Evolutionary conservation across 176 grass and related monocot species (phyloP).

Genomic region (Oryza rufipogon): DNA sequence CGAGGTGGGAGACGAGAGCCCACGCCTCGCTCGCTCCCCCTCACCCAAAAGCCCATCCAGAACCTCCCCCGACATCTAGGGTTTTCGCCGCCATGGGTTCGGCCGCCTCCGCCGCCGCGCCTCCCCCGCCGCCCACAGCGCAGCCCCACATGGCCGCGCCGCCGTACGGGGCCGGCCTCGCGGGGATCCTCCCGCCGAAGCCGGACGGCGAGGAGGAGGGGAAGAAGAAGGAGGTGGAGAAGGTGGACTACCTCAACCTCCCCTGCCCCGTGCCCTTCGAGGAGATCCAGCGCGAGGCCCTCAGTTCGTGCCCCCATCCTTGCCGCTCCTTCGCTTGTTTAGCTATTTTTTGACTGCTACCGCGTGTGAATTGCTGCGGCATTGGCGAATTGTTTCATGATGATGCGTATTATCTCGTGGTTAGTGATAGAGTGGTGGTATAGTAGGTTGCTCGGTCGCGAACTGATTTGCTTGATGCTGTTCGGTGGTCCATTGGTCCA

Average conservation of each 20-base stretch:
- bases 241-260: conserved; percentile 94
- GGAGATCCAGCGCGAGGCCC: conserved; percentile 98
- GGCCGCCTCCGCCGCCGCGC: conserved; percentile 39
- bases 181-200: conserved; percentile 68
- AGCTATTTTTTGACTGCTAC: conserved; percentile 6
- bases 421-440: background rate
- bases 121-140: conserved; percentile 36
- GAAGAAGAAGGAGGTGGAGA: conserved; percentile 48
- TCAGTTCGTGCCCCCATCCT: conserved; percentile 58
- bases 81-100: conserved; percentile 76
- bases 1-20: conserved; percentile 37
- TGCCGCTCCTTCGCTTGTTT: background rate
- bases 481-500: background rate
- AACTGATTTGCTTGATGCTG: conserved; percentile 20
- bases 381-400: conserved; percentile 19
- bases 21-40: background rate
- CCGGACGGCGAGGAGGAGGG: conserved; percentile 38
- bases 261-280: conserved; percentile 92
- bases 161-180: conserved; percentile 67
- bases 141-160: conserved; percentile 30
- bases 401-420: background rate
- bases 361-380: conserved; percentile 29
- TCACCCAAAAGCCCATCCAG: conserved; percentile 28
- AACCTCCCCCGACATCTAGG: conserved; percentile 31
- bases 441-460: conserved; percentile 17